These are phyloP conservation scores for Cyclospora cayetanensis DNA, from an alignment of 169 alveolate species.

Conservation along the genomic window DNA sequence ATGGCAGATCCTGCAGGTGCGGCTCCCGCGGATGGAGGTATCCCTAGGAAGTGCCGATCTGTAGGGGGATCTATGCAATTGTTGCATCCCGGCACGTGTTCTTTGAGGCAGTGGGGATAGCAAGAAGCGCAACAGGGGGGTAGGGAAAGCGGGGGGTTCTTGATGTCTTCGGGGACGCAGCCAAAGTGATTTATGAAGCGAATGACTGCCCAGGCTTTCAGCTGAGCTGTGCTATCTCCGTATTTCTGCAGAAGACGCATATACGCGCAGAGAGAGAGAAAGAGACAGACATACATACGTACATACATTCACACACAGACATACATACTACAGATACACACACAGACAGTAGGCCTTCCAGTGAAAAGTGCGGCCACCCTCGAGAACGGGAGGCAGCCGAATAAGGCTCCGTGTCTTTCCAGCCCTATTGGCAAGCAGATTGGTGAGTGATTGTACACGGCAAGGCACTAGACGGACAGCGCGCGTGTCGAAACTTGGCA, in stretches of 20 bases:
- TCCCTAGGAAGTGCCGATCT: background rate
- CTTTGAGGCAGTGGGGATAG: slow-evolving; percentile 55
- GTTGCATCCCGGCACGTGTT: slow-evolving; percentile 14
- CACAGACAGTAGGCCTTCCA: no score
- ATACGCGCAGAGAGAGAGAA: background rate
- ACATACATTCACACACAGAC: background rate
- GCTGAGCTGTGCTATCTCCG: slow-evolving; percentile 52
- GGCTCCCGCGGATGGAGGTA: background rate
- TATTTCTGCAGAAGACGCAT: slow-evolving; percentile 7
- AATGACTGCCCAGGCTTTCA: slow-evolving; percentile 62
- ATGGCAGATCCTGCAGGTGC: background rate
- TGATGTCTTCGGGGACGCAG: slow-evolving; percentile 55
- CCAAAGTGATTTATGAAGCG: slow-evolving; percentile 61
- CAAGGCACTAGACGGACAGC: no score
- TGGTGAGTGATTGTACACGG: no score
- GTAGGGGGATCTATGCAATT: slow-evolving; percentile 61
- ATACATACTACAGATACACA: background rate
- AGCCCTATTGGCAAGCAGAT: background rate
- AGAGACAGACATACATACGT: background rate
- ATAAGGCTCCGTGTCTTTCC: background rate
- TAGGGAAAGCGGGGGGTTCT: slow-evolving; percentile 49
- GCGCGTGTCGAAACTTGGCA: no score
- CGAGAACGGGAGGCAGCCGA: no score
- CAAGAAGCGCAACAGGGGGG: slow-evolving; percentile 54
- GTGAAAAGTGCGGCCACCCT: no score